These are phyloP conservation scores for Dioszegia hungarica DNA, from an alignment of 768 basidiomycete species.

Conservation along the genomic window DNA sequence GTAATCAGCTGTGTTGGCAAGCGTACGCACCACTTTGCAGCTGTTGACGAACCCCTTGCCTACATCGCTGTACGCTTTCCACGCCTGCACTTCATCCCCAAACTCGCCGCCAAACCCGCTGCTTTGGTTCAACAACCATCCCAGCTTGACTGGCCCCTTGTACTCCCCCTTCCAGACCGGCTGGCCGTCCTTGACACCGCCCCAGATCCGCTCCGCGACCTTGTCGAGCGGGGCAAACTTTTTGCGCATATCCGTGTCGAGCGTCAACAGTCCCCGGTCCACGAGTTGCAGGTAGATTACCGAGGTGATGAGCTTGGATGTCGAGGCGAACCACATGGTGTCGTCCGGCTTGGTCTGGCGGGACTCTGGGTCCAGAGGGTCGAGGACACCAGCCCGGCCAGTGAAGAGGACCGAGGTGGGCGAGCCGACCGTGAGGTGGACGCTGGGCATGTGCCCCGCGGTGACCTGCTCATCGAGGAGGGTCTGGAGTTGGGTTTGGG, in stretches of 20 bases:
- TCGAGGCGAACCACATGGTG: constrained; percentile 35
- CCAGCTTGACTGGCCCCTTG: constrained; percentile 18
- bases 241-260: constrained; percentile 24
- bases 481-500: constrained; percentile 9
- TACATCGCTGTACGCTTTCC: constrained; percentile 21
- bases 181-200: constrained; percentile 14
- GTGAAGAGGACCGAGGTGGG: constrained; percentile 21
- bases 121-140: constrained; percentile 36
- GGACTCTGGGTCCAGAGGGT: constrained; percentile 15
- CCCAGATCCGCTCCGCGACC: constrained; percentile 18
- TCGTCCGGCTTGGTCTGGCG: constrained; percentile 11
- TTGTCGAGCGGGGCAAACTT: constrained; percentile 16
- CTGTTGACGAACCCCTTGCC: constrained; percentile 37
- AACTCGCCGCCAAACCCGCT: constrained; percentile 40
- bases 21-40: constrained; percentile 30
- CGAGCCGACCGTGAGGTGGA: constrained; percentile 17
- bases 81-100: constrained; percentile 19
- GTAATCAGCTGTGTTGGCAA: background rate
- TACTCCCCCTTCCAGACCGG: constrained; percentile 8
- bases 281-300: constrained; percentile 35
- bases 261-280: constrained; percentile 24
- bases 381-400: constrained; percentile 17
- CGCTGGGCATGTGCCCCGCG: constrained; percentile 15
- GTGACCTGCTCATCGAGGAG: constrained; percentile 13
- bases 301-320: constrained; percentile 37